phyloP scores from a whole-genome alignment of 2,329 filamentous ascomycete genomes.

The Coccinonectria pachysandricola region DNA sequence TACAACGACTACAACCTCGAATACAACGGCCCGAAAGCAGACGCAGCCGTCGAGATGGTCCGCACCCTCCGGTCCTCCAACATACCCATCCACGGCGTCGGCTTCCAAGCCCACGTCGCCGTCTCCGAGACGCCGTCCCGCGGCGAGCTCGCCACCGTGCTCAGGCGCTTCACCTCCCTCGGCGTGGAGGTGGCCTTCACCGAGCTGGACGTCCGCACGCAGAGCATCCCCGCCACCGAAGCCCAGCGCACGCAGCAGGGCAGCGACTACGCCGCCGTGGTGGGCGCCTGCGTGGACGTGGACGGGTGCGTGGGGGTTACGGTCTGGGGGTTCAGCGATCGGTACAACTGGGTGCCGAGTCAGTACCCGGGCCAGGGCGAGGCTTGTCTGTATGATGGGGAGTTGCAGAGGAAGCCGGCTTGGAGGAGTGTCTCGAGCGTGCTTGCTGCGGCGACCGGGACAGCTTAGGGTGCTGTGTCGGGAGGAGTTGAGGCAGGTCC shows the following conservation, averaged over 20 bases:
- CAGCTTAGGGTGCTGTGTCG: too few species aligned
- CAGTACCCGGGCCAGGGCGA: slow-evolving; percentile 30
- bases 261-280: slow-evolving; percentile 32
- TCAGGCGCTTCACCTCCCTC: slow-evolving; percentile 39
- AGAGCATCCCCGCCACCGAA: slow-evolving; percentile 32
- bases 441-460: slow-evolving; percentile 23
- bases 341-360: slow-evolving; percentile 27
- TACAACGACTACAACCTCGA: slow-evolving; percentile 54
- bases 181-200: slow-evolving; percentile 50
- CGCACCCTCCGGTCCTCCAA: slow-evolving; percentile 34
- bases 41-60: slow-evolving; percentile 34
- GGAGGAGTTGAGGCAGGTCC: too few species aligned
- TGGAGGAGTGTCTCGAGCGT: slow-evolving; percentile 28
- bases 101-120: slow-evolving; percentile 51
- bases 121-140: slow-evolving; percentile 40
- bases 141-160: slow-evolving; percentile 32
- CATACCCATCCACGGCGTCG: slow-evolving; percentile 51
- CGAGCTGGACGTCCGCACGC: slow-evolving; percentile 49
- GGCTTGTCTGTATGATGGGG: slow-evolving; percentile 28
- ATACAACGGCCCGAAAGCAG: slow-evolving; percentile 35
- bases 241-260: slow-evolving; percentile 35
- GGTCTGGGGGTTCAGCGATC: slow-evolving; percentile 34
- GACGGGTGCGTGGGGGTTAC: slow-evolving; percentile 33
- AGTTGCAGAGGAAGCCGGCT: slow-evolving; percentile 29
- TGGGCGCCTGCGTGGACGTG: slow-evolving; percentile 28